Evolutionary conservation across 768 basidiomycete genomes (phyloP).

Genomic region (Tricholoma terreum): DNA sequence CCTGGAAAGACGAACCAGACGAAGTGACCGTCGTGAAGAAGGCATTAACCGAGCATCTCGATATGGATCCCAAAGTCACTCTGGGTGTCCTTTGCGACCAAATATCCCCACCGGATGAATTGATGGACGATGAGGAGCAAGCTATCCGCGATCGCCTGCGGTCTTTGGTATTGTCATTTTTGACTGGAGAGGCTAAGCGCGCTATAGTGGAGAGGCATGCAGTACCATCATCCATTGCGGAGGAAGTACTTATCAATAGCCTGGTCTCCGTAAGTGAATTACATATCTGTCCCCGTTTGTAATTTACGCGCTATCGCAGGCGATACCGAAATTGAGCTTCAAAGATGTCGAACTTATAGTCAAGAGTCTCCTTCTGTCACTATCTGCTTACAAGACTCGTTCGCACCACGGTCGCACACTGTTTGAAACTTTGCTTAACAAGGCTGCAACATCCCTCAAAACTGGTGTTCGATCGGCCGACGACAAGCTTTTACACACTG

Average conservation of each 20-base stretch:
- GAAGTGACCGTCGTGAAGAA: slow-evolving; percentile 62
- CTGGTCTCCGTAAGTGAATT: slow-evolving; percentile 44
- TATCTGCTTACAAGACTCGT: slow-evolving; percentile 41
- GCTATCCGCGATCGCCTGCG: slow-evolving; percentile 55
- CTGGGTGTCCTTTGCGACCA: slow-evolving; percentile 71
- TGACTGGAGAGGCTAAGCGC: slow-evolving; percentile 48
- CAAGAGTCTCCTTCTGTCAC: slow-evolving; percentile 48
- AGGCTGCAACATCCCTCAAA: slow-evolving; percentile 12
- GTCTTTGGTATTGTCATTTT: slow-evolving; percentile 56
- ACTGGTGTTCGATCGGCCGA: slow-evolving; percentile 18
- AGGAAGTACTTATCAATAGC: slow-evolving; percentile 45
- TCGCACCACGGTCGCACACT: slow-evolving; percentile 37
- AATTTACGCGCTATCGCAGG: slow-evolving; percentile 31
- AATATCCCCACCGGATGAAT: slow-evolving; percentile 47
- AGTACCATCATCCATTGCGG: slow-evolving; percentile 41
- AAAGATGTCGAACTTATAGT: slow-evolving; percentile 46
- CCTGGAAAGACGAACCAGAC: slow-evolving; percentile 53
- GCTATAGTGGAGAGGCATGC: slow-evolving; percentile 45
- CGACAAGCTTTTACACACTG: slow-evolving; percentile 29
- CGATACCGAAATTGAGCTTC: slow-evolving; percentile 41
- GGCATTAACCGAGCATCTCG: slow-evolving; percentile 59
- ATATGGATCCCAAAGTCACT: slow-evolving; percentile 58
- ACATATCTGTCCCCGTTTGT: not conserved
- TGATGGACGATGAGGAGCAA: slow-evolving; percentile 56
- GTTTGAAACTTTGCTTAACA: slow-evolving; percentile 25